Base-by-base conservation (phyloP, 306 rosid species). In the Quercus dentata region DNA sequence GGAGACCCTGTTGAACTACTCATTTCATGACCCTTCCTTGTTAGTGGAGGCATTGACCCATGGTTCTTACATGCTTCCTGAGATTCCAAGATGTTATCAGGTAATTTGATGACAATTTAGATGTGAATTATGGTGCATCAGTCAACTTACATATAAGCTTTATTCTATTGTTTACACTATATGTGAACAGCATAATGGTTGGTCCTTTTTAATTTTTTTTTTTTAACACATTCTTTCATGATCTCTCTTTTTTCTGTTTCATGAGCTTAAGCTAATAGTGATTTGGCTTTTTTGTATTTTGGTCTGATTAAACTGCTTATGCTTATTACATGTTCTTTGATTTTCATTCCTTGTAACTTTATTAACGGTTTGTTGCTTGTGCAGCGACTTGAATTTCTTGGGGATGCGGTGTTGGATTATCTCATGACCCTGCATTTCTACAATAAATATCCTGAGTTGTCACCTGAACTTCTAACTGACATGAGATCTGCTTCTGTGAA, bases 11-110 rank as follows among this genome's bases (percentile, higher is more conserved):
- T 70, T 94, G 33, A 89, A 90, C 55, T 94, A 94, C 83, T 25
- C 86, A 10, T 94, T 94, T 73, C 63, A 19, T 11, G 94, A 94
- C 61, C 67, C 78, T n/a, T 78, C 94, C 18, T 83, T 94, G 25
- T 75, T 94, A 30, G 85, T 91, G 23, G 99, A 94, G 87, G 99
- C 99, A 54, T 25, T 94, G 33, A 91, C 99, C 19, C 99, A 94
- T 75, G 99, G 99, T 74, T 92, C 99, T 27, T 94, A 87, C 84
- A 91, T 92, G 99, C 89, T 91, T 73, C 94, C 94, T 1, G 91
- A 91, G 75, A 85, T 88, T 77, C 97, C 97, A 33, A 87, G 88
- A 84, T 88, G 97, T 82, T 94, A 94, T 78, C 95, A 94, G 97
- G 99, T 94, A 85, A 68, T 44, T 59, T 4, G 57, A 14, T 31